Percentiles rank a stretch among this genome's conserved stretches.
Evolutionary conservation across 2,329 filamentous ascomycete species (phyloP).

Genomic region (Xylaria sp.): DNA sequence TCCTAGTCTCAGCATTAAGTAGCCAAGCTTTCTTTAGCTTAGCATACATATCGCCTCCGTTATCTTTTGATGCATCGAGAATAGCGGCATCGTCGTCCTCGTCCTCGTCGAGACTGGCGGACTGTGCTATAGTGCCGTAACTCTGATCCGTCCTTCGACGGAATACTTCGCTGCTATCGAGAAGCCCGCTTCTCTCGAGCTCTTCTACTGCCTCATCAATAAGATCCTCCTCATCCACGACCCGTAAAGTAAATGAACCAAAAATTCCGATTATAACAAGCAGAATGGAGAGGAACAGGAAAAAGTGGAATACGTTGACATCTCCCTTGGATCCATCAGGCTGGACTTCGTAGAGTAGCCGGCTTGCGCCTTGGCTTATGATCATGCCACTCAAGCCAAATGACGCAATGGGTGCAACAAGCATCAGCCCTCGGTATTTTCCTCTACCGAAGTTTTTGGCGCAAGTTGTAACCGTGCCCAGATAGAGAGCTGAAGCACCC

Average conservation of each 20-base stretch:
- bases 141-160: conserved; percentile 62
- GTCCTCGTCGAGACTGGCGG: conserved; percentile 51
- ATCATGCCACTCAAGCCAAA: conserved; percentile 97
- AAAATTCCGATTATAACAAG: conserved; percentile 76
- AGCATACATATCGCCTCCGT: conserved; percentile 56
- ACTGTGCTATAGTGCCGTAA: conserved; percentile 71
- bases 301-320: conserved; percentile 84
- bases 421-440: conserved; percentile 85
- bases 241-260: conserved; percentile 77
- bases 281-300: conserved; percentile 82
- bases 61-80: conserved; percentile 52
- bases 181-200: conserved; percentile 85
- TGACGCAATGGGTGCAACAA: conserved; percentile 89
- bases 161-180: conserved; percentile 81
- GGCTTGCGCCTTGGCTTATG: conserved; percentile 87
- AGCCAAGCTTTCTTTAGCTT: conserved; percentile 86
- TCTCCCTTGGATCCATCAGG: conserved; percentile 71
- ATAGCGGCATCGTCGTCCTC: conserved; percentile 54
- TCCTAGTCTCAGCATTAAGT: conserved; percentile 87
- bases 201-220: conserved; percentile 92
- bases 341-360: conserved; percentile 75
- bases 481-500: conserved; percentile 88
- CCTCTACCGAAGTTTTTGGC: conserved; percentile 98
- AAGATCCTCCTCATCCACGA: conserved; percentile 86
- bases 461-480: conserved; percentile 90